phyloP scores from a whole-genome alignment of 2,329 filamentous ascomycete genomes.

The Fonsecaea pedrosoi region DNA sequence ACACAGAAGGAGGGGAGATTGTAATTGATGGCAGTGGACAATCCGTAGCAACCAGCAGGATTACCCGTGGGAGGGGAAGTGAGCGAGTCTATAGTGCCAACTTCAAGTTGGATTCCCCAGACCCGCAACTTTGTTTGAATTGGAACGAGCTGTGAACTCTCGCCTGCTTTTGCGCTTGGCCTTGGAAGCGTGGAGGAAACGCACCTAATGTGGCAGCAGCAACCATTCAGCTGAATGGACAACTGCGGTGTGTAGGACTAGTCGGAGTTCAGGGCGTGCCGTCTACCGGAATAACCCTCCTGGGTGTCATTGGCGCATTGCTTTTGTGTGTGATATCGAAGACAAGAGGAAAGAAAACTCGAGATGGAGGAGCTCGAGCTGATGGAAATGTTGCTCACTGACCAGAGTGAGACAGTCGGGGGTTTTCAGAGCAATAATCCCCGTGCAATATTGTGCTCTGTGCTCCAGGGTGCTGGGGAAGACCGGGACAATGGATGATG shows the following conservation, averaged over 20 bases:
- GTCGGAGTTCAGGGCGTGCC: constrained; percentile 15
- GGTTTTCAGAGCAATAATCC: neutral
- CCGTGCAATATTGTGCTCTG: constrained; percentile 13
- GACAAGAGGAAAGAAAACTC: constrained; percentile 1
- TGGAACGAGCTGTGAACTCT: constrained; percentile 10
- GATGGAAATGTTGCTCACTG: constrained; percentile 12
- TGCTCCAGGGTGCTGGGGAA: constrained; percentile 5
- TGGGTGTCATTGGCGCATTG: constrained; percentile 9
- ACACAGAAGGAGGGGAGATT: neutral
- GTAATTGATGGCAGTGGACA: neutral
- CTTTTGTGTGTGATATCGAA: neutral
- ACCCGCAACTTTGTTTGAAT: constrained; percentile 7
- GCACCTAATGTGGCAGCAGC: constrained; percentile 22
- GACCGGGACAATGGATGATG: constrained; percentile 3
- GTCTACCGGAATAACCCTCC: constrained; percentile 3
- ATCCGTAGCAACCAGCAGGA: constrained; percentile 5
- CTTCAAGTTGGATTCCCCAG: constrained; percentile 6
- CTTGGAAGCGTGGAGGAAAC: constrained; percentile 11
- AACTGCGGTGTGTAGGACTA: constrained; percentile 12
- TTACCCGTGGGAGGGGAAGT: constrained; percentile 13
- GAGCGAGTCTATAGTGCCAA: constrained; percentile 6
- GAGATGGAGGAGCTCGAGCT: neutral
- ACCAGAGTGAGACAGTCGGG: constrained; percentile 15
- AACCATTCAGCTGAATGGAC: constrained; percentile 5
- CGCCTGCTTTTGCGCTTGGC: constrained; percentile 13